Base-by-base conservation (phyloP, 306 rosid species). In the Medicago truncatula region DNA sequence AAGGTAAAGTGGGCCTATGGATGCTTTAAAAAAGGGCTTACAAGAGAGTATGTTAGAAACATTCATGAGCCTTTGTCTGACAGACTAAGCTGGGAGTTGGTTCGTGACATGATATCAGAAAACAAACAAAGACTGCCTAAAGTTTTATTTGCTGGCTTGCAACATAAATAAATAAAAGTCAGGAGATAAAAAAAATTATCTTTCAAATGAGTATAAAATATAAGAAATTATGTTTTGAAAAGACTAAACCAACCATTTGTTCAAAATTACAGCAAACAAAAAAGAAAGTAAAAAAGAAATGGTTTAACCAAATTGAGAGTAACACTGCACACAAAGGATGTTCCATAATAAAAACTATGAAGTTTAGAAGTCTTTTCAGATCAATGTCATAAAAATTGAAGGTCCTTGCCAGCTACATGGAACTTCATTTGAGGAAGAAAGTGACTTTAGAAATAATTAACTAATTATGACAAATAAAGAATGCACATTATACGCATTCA, bases 361-460 rank as follows among this genome's bases (percentile, higher is more conserved):
- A 52, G 46, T 76, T 53, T 31, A 44, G 47, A 67, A 67, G 52
- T 20, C 16, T 67, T 61, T 59, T 34, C 49, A 73, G 20, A 79
- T 43, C 72, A 64, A 17, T 40, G 25, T 36, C 61, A 56, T 65
- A 56, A 49, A 67, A 39, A 25, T 52, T 65, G 61, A 73, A 28
- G 31, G 52, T 6, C 56, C 31, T 73, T 50, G 52, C 44, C 39
- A 61, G 61, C 28, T 41, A 67, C 12, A 23, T 15, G 14, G 28
- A 82, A 66, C n/a, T 12, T 50, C 31, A 50, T 60, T 78, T 36
- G 43, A 44, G 56, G 2, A 25, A 52, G 43, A 61, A 41, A 39
- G 36, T 61, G 57, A 52, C 57, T 40, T 69, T 8, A 67, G 73
- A 5, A 76, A n/a, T 66, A 49, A 60, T 59, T 57, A 49, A 60